Evolutionary conservation across 495 filamentous ascomycete species (phyloP), one percentile per base, ranked within the genome.

Genomic region (Corynascus novoguineensis): DNA sequence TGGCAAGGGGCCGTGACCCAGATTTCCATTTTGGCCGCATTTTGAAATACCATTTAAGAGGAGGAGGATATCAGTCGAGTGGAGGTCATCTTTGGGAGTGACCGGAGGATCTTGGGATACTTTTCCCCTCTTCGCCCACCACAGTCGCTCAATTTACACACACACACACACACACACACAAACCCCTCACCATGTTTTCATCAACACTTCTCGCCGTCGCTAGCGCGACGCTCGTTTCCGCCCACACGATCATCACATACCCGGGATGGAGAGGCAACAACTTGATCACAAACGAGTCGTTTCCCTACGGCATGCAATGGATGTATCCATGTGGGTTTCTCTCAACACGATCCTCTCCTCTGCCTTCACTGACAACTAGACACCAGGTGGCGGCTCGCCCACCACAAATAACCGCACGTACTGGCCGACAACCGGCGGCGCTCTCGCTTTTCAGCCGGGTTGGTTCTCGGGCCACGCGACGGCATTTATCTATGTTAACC

Each of bases 301-400:
- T 81, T 66, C 92, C 91, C 4, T 96, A 89, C 64, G 93, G 95
- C 73, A 92, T 96, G 89, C 88, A 96, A 75, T 97, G 93, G 92
- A 85, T 86, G 71, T 99, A 97, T 78, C 93, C 95, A 73, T 99
- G 93, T 98, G 75, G 78, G 88, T 27, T 32, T 32, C 19, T 25
- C 31, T 54, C 32, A 14, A 17, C 34, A 21, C 11, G n/a, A n/a
- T n/a, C n/a, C n/a, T n/a, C n/a, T n/a, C n/a, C n/a, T n/a, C n/a
- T n/a, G n/a, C n/a, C n/a, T n/a, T n/a, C 10, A 9, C 56, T 67
- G 40, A 68, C 58, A 56, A 41, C 22, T 55, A 25, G n/a, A 22
- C 14, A 2, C 22, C 64, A 98, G 93, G 93, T 69, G 95, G 92
- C 50, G 95, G 95, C 55, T 83, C 95, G 78, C 71, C 77, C 38